Evolutionary conservation across 306 rosid species (phyloP), one percentile per base, ranked within the genome.

Genomic region (Rosa chinensis): DNA sequence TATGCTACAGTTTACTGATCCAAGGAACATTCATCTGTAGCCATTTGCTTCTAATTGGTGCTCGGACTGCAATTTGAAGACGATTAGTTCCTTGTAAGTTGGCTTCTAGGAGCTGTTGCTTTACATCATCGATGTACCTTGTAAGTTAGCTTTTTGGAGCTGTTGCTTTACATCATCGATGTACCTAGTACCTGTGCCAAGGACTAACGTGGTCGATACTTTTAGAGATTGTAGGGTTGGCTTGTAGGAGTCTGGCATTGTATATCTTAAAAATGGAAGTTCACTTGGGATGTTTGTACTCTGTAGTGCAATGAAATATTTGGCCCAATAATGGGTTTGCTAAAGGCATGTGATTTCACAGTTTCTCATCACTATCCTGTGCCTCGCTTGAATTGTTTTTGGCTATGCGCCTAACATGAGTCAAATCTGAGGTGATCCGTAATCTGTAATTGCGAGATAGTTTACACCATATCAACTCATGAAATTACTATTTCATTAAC

Each of bases 201-300:
- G 76, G 85, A 68, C 77, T 77, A 80, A 66, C 78, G 63, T 66
- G 58, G 87, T 76, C 14, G 61, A 76, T 37, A 52, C 43, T 16
- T 28, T 16, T 43, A 59, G 78, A 75, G 28, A 25, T 61, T 8
- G 70, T 63, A 63, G 72, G 72, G 72, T 12, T 75, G 81, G 78
- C 77, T 49, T 72, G 56, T 82, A 69, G 71, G 85, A 10, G 23
- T 88, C 74, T 73, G 67, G 81, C 80, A 86, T 69, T 73, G 64
- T 89, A 90, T 77, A 84, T 83, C 81, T 66, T 67, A 47, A 63
- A 84, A 40, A 72, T 75, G 66, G 72, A 42, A 53, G 66, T 80
- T 78, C 67, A 59, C 75, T 28, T 61, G 70, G 20, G 78, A 75
- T n/a, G 58, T 47, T 20, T 43, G 58, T 25, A 25, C 28, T 25